Base-by-base conservation (phyloP, 1,284 basidiomycete genomes). In the Ustilago trichophora region DNA sequence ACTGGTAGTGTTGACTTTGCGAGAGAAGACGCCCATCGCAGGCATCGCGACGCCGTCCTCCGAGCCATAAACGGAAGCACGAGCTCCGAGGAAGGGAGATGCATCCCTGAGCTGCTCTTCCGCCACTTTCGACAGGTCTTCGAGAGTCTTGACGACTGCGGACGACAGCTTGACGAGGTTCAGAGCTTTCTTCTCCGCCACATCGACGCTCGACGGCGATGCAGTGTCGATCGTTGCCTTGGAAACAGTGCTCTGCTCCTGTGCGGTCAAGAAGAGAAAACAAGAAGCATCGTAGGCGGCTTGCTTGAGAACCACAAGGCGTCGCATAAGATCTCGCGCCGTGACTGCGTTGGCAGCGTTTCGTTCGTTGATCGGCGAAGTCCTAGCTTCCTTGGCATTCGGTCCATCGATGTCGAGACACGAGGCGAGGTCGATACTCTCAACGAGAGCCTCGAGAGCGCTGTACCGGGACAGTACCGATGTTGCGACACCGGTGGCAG, bases 391-490 rank as follows among this genome's bases (percentile, higher is more conserved):
- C 25, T 52, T 51, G 16, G 33, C 19, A 11, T 47, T 40, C 3
- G 60, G 66, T 6, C 73, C 74, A 38, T 78, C 76, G 19, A 76
- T 60, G 37, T 78, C 76, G 16, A 78, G 58, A 18, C 55, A 35
- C 6, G 66, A 59, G 21, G 76, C 76, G 3, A 78, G 34, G 34
- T 76, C 74, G 22, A 76, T 46, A 36, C 72, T 72, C 45, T 78
- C 76, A n/a, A 76, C n/a, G 21, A 60, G 41, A 8, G 43, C 25
- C n/a, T 66, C 52, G 12, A 75, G 27, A 1, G 52, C 36, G 10
- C 67, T 68, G 24, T 49, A 54, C 1, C 55, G 44, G 4, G 53
- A 37, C 6, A 73, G 54, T 7, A 67, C 54, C 22, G 44, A 26
- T 7, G 6, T 12, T 4, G 32, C 26, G 12, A 12, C n/a, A 18